These are phyloP conservation scores for Eragrostis nindensis DNA, from an alignment of 176 grass and related monocot genomes.

Conservation along the genomic window DNA sequence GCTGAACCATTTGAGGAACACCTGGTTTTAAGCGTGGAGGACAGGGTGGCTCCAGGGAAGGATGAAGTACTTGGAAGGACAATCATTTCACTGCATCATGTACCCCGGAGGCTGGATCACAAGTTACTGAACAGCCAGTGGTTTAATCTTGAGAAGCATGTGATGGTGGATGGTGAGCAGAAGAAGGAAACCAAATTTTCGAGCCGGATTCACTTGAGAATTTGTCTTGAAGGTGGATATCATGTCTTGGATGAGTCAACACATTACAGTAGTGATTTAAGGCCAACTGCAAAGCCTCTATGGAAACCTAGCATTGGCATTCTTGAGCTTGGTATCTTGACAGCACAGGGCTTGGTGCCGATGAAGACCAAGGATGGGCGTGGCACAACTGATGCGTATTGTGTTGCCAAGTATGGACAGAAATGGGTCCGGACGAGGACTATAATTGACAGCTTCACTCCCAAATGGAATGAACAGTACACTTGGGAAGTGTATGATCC, in stretches of 20 bases:
- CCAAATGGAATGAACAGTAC: conserved; percentile 80
- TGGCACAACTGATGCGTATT: conserved; percentile 73
- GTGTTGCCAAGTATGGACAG: conserved; percentile 77
- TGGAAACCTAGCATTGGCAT: conserved; percentile 75
- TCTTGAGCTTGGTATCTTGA: conserved; percentile 70
- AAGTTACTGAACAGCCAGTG: conserved; percentile 54
- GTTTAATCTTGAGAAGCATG: conserved; percentile 67
- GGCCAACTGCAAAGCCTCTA: conserved; percentile 67
- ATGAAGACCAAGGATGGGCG: conserved; percentile 84
- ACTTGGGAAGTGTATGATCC: conserved; percentile 78
- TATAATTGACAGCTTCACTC: conserved; percentile 66
- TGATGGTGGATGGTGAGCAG: conserved; percentile 65
- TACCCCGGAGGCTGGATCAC: conserved; percentile 57
- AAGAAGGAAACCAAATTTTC: conserved; percentile 70
- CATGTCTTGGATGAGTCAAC: conserved; percentile 81
- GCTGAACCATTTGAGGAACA: conserved; percentile 73
- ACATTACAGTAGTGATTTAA: conserved; percentile 79
- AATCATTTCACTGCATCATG: conserved; percentile 56
- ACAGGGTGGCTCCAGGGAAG: conserved; percentile 62
- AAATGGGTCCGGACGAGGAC: conserved; percentile 80
- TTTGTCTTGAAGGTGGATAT: conserved; percentile 75
- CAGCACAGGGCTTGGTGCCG: conserved; percentile 58
- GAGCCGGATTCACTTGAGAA: conserved; percentile 67
- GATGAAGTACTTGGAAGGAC: conserved; percentile 65
- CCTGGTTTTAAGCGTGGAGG: conserved; percentile 63